A percentile compares a stretch with the other conserved stretches of the same genome.
These are phyloP conservation scores for Aureobasidium sp. DNA, from an alignment of 2,329 filamentous ascomycete genomes.

Conservation along the genomic window DNA sequence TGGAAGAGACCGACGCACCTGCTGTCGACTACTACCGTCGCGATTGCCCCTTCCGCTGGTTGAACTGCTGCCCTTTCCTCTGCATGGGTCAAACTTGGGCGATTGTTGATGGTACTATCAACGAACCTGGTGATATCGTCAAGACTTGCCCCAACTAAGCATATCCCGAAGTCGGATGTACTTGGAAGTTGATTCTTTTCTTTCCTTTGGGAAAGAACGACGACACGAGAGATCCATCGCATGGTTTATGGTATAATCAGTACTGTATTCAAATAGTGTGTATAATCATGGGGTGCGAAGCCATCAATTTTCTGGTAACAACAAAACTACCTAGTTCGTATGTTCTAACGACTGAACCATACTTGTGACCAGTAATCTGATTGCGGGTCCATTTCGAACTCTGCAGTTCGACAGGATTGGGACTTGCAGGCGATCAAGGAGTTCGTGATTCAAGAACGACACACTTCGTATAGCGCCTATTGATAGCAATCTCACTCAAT, in stretches of 20 bases:
- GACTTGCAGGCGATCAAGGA: not conserved
- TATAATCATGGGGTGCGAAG: too few species aligned
- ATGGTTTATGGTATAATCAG: too few species aligned
- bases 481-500: not conserved
- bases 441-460: not conserved
- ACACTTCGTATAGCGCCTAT: not conserved
- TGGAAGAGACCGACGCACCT: not conserved
- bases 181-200: too few species aligned
- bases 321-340: not conserved
- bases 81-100: too few species aligned
- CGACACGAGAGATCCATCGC: not conserved
- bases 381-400: not conserved
- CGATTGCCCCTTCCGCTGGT: too few species aligned
- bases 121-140: too few species aligned
- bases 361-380: not conserved
- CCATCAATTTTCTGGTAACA: not conserved
- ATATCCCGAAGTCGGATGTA: too few species aligned
- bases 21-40: constrained; percentile 19
- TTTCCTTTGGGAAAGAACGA: not conserved
- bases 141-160: too few species aligned
- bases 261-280: too few species aligned
- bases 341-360: not conserved
- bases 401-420: not conserved
- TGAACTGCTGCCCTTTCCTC: too few species aligned
- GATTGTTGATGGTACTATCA: too few species aligned